Evolutionary conservation across 2,329 filamentous ascomycete species (phyloP), one percentile per base, ranked within the genome.

Genomic region (Rhexocercosporidium sp.): DNA sequence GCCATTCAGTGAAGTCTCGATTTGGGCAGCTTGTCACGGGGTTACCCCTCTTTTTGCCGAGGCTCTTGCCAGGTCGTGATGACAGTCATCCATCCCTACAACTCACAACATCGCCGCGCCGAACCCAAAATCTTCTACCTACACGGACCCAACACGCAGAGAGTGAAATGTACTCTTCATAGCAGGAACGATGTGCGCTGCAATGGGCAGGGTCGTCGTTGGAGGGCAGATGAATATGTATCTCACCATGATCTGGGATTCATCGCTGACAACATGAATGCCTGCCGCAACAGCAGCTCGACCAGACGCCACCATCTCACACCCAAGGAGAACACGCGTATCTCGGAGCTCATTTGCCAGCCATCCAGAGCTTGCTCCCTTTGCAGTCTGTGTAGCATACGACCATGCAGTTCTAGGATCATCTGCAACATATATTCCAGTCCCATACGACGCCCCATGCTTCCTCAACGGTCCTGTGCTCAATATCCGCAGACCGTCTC

Each of bases 201-300:
- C 22, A 20, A 64, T 54, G 11, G 65, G 65, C 29, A 70, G 14
- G 18, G 22, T 27, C 14, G 25, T 25, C 34, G 18, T 37, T 14
- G 34, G 12, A 16, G 68, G 68, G 11, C 67, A 56, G 47, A 70
- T 60, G 47, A 70, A 70, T 4, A 70, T 18, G 54, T 70, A 67
- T n/a, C 68, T 39, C 12, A 70, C 59, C 39, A 65, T 54, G 22
- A 70, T 18, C 8, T 29, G 59, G 11, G 29, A 47, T 46, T 44
- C 53, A 25, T 70, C 61, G 20, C n/a, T 57, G 11, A 67, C 54
- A 37, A 70, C 68, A 66, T 67, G 65, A 29, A 70, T 64, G 3
- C 34, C 20, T 25, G 11, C 29, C 9, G 47, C 39, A 0, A 39
- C 53, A 14, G 29, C 29, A 22, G 22, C 41, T 9, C 47, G 20